Base-by-base conservation (phyloP, 495 filamentous ascomycete species). In the Hypoxylon perforatum region DNA sequence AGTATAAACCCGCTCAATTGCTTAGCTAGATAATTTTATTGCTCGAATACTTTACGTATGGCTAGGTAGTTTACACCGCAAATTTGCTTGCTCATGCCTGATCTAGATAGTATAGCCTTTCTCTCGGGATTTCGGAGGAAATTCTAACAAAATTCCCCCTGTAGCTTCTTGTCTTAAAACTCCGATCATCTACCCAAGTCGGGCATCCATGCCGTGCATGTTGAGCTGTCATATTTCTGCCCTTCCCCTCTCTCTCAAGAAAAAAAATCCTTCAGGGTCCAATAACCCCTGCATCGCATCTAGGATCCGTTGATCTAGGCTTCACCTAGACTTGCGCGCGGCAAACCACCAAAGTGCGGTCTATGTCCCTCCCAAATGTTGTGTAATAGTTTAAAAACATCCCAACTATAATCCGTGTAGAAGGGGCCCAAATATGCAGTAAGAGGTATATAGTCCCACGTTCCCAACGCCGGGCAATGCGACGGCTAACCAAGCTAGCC, bases 391-490 rank as follows among this genome's bases (percentile, higher is more conserved):
- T 58, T 49, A 39, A 22, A 15, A 38, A 19, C n/a, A 38, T 38
- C 33, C 52, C 50, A n/a, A 23, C 35, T 56, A n/a, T 28, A 50
- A 41, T 35, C 30, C 41, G 47, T 48, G 45, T 41, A 53, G n/a
- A 25, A 44, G 19, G 48, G 47, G 41, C 33, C 54, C 42, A 52
- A 46, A 54, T 68, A 38, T 56, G n/a, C 18, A 51, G 23, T 46
- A 23, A n/a, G 12, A 17, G 39, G 39, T 55, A 61, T 54, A 53
- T 48, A 22, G 28, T 52, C 22, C 50, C 54, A 30, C 11, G 35
- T 58, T n/a, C n/a, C 58, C 25, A 63, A 62, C 65, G 47, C 65
- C 65, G 23, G 48, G 36, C 58, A 59, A 68, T 68, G 65, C 65
- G 58, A 15, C 59, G 42, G 47, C 48, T 47, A n/a, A 54, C 41